phyloP scores from a whole-genome alignment of 2,329 filamentous ascomycete genomes.

The Diplodia sapinea region DNA sequence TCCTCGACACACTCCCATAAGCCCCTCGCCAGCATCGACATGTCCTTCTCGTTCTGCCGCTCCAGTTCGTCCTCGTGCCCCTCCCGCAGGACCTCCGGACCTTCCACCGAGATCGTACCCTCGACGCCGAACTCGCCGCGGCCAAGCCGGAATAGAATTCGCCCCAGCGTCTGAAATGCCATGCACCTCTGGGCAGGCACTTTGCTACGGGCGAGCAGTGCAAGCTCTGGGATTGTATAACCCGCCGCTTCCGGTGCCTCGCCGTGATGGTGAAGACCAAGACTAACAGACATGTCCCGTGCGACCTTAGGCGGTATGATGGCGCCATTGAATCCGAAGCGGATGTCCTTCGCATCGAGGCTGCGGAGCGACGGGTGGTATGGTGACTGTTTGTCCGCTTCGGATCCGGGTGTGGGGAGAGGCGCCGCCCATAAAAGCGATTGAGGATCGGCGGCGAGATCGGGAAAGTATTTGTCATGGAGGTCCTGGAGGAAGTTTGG shows the following conservation, averaged over 20 bases:
- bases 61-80: constrained; percentile 52
- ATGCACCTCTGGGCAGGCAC: constrained; percentile 88
- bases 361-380: constrained; percentile 80
- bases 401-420: constrained; percentile 63
- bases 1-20: constrained; percentile 83
- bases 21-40: constrained; percentile 66
- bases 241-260: constrained; percentile 91
- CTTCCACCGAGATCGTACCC: constrained; percentile 47
- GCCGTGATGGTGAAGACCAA: constrained; percentile 91
- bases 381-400: constrained; percentile 71
- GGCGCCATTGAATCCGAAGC: constrained; percentile 85
- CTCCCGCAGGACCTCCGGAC: constrained; percentile 52
- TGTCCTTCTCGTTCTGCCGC: constrained; percentile 50
- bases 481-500: constrained; percentile 83
- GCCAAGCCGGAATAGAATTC: constrained; percentile 83
- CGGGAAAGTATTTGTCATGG: constrained; percentile 92
- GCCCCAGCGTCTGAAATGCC: constrained; percentile 87
- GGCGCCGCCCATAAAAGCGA: constrained; percentile 90
- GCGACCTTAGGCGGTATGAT: constrained; percentile 79
- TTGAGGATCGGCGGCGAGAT: constrained; percentile 80
- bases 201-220: constrained; percentile 77
- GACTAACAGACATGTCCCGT: constrained; percentile 73
- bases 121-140: constrained; percentile 70
- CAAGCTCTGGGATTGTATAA: constrained; percentile 88
- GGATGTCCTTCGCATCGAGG: constrained; percentile 76